Base-by-base conservation (phyloP, 495 filamentous ascomycete species). In the Bacidia rubella region DNA sequence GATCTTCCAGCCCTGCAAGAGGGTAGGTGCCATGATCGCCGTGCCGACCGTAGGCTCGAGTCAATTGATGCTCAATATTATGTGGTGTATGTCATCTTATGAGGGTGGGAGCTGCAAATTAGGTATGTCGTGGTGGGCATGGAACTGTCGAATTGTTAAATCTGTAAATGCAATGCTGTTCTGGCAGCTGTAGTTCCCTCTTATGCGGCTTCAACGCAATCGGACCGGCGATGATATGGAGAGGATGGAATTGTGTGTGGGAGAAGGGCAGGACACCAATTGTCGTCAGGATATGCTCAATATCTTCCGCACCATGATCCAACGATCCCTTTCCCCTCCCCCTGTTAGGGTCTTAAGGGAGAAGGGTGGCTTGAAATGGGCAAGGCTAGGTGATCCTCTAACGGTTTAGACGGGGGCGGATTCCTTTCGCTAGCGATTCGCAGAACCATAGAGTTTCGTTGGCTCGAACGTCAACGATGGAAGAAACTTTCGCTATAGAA, bases 1-100 rank as follows among this genome's bases (percentile, higher is more conserved):
- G 19, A 54, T 20, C 53, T 49, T 60, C 29, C 52, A 53, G 43
- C 52, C 49, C 40, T 54, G 57, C 3, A 62, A 41, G 43, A 60
- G 56, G 43, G 52, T 38, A 25, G 45, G 60, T 55, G 54, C 35
- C 60, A 62, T 62, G 46, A 17, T 32, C 27, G 15, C 12, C 5
- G 7, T 35, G 29, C 29, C 5, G 15, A 7, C 15, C 29, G 29
- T 7, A 15, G 5, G 7, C 7, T 35, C 7, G 29, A 35, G 15
- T 7, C 29, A 35, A 35, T 35, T 35, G 29, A 15, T 5, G 15
- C 7, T 15, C 29, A 7, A 5, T 35, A 5, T 35, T n/a, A n/a
- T n/a, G n/a, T n/a, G n/a, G n/a, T n/a, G n/a, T n/a, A n/a, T n/a
- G n/a, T n/a, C n/a, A n/a, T n/a, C n/a, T n/a, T n/a, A n/a, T n/a